Evolutionary conservation across 2,329 filamentous ascomycete genomes (phyloP).

Genomic region (Curvularia eragrostidis): DNA sequence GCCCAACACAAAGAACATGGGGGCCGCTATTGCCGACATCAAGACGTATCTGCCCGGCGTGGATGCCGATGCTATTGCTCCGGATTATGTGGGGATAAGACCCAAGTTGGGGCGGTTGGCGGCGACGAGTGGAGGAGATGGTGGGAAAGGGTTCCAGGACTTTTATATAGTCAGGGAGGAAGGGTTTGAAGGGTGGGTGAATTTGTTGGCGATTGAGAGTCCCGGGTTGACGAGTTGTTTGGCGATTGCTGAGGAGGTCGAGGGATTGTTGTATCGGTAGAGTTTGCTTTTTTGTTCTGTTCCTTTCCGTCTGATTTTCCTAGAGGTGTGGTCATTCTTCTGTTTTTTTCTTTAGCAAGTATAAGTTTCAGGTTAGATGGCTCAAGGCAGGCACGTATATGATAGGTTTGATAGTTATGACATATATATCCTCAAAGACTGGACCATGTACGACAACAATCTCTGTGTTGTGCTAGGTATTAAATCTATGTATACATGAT

Average conservation of each 20-base stretch:
- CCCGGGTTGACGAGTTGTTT: constrained; percentile 86
- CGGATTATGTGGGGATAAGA: constrained; percentile 91
- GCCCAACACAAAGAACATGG: constrained; percentile 68
- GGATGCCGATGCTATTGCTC: constrained; percentile 67
- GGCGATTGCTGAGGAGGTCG: constrained; percentile 83
- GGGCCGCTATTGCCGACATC: constrained; percentile 76
- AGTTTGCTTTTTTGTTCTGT: neutral
- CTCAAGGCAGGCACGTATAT: too few relatives aligned
- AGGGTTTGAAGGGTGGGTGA: constrained; percentile 82
- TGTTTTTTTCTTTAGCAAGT: neutral
- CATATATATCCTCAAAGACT: neutral
- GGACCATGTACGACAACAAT: neutral
- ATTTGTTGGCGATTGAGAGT: constrained; percentile 91
- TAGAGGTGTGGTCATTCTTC: neutral
- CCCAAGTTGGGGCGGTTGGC: constrained; percentile 77
- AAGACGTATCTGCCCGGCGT: constrained; percentile 78
- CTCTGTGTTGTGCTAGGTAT: neutral
- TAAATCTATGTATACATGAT: neutral
- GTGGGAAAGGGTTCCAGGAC: constrained; percentile 70
- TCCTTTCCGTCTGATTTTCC: too few relatives aligned
- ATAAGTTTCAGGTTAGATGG: too few relatives aligned
- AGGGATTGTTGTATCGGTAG: constrained; percentile 59
- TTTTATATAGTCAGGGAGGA: constrained; percentile 82
- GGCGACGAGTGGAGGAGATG: constrained; percentile 64
- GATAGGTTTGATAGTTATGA: too few relatives aligned